phyloP scores from a whole-genome alignment of 2,329 filamentous ascomycete genomes.

The Alternaria dauci region DNA sequence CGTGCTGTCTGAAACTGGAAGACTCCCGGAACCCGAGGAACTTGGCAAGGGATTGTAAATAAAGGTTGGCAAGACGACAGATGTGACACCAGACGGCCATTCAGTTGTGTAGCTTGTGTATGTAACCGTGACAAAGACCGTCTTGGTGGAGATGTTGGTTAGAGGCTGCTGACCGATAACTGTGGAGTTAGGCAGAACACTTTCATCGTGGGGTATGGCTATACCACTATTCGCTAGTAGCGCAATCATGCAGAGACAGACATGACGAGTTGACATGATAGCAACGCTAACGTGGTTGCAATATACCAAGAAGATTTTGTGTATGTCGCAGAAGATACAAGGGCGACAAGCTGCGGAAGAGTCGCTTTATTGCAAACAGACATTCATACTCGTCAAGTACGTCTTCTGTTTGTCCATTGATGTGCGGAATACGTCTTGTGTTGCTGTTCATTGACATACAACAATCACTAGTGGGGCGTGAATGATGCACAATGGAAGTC shows the following conservation, averaged over 20 bases:
- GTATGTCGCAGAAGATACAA: background rate
- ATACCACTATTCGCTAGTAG: background rate
- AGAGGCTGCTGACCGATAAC: background rate
- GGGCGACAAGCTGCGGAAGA: background rate
- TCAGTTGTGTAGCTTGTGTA: background rate
- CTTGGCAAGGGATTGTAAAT: background rate
- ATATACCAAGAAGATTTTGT: background rate
- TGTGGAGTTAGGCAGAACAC: background rate
- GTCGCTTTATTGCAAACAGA: background rate
- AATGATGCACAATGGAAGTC: background rate
- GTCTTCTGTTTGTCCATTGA: background rate
- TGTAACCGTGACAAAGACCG: slow-evolving; percentile 2
- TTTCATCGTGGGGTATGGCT: background rate
- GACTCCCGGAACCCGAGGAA: background rate
- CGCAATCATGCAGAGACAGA: background rate
- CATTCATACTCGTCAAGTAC: background rate
- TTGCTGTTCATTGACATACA: background rate
- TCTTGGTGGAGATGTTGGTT: background rate
- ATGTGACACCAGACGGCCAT: background rate
- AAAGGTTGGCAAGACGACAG: background rate
- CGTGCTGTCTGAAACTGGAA: background rate
- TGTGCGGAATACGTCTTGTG: background rate
- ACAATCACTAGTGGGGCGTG: background rate
- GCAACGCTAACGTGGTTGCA: background rate
- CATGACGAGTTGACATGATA: background rate